Base-by-base conservation (phyloP, 2,329 filamentous ascomycete species). In the Fusarium longipes region DNA sequence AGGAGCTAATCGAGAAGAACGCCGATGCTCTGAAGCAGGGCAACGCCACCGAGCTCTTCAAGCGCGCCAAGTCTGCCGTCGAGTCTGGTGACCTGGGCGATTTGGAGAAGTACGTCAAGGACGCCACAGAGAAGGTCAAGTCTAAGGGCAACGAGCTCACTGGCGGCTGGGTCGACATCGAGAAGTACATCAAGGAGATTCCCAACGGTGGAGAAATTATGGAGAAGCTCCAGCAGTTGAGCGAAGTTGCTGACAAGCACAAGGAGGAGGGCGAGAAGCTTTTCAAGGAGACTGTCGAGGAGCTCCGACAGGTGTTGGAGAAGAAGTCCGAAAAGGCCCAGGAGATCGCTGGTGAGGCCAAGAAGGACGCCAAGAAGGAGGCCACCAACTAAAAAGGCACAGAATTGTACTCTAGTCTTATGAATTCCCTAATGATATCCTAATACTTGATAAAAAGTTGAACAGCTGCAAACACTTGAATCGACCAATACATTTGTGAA, bases 1-100 rank as follows among this genome's bases (percentile, higher is more conserved):
- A 92, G 82, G 82, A 92, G 77, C 76, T 93, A 0, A 75, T 93
- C 2, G 89, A 92, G 80, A 82, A 91, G 73, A 93, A 94, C 77
- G 83, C 84, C 44, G 88, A 91, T 56, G 78, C 83, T 0, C 78
- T 94, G 47, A 92, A 91, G 80, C 80, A 87, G 64, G 90, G 90
- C 17, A 90, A 93, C 70, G 78, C 87, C 15, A 80, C 81, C 48
- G 87, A 92, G 70, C 77, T 92, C 0, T 90, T 89, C 73, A 80
- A 87, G 50, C 86, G 87, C 75, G 82, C 89, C 52, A 87, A 87
- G 77, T 81, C 83, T 2, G 87, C 89, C 1, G 83, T 85, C 11
- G 83, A 88, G 43, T 88, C 86, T 2, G 89, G 89, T 8, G 84
- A 90, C 68, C 79, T 84, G 0, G 83, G 83, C 5, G 83, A 77